Base-by-base conservation (phyloP, 768 basidiomycete species). In the Psilocybe cyanescens region DNA sequence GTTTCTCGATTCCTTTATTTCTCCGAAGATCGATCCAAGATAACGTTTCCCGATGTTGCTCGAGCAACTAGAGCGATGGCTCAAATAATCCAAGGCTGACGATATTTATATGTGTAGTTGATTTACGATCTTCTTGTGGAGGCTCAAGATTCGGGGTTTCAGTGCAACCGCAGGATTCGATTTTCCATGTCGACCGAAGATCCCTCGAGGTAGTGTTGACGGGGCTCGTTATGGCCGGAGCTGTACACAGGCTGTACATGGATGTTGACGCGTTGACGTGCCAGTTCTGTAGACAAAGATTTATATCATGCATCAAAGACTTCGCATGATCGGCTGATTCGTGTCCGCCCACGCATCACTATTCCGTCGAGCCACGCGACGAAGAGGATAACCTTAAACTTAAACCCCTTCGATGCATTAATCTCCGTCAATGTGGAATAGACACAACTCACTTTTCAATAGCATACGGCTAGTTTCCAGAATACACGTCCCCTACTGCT, bases 1-100 rank as follows among this genome's bases (percentile, higher is more conserved):
- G 51, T 59, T 59, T 33, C 14, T 44, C 6, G 24, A n/a, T 5
- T 44, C 41, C 41, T 44, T 44, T 44, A n/a, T 44, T 44, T 44
- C 41, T 44, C 48, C 24, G 48, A 50, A 19, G 48, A 50, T 50
- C 48, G 48, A 50, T 50, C 48, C 8, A 50, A 28, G 48, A 50
- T 50, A 50, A 16, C 48, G 19, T 31, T 50, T 6, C 24, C 19
- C 30, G 30, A 50, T 31, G 11, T 7, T 50, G 48, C 48, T 31
- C 41, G 41, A 44, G 41, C n/a, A n/a, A 44, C 41, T 39, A 14
- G 14, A 44, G 41, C 41, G 41, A 44, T 44, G 14, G 14, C 37
- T 39, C 37, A 39, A 39, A 39, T 14, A 14, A 14, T 14, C 37
- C 14, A 14, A 8, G 37, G 37, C 37, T 8, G 37, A 39, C 8